These are phyloP conservation scores for Alnus glutinosa DNA, from an alignment of 306 rosid genomes.

Conservation along the genomic window DNA sequence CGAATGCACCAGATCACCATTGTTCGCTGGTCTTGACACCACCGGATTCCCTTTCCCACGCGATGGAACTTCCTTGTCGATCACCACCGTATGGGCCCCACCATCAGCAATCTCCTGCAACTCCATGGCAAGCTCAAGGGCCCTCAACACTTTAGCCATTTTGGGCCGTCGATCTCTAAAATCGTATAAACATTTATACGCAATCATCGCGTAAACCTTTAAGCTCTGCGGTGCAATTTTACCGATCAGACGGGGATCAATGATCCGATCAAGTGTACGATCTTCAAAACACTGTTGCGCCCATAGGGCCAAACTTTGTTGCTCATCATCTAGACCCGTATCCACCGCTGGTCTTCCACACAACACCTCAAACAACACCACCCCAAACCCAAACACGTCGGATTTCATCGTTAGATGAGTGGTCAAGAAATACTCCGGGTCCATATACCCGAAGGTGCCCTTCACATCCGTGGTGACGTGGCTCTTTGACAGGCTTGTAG, in stretches of 20 bases:
- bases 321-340: slow-evolving; percentile 4
- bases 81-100: background rate
- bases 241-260: background rate
- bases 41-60: background rate
- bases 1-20: background rate
- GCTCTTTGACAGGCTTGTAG: no score
- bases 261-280: background rate
- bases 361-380: slow-evolving; percentile 6
- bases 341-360: slow-evolving; percentile 3
- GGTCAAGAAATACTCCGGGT: background rate
- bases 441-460: background rate
- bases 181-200: background rate
- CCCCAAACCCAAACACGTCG: slow-evolving; percentile 1
- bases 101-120: slow-evolving; percentile 10
- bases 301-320: slow-evolving; percentile 13
- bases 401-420: background rate
- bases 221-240: background rate
- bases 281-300: background rate
- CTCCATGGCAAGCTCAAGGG: slow-evolving; percentile 9
- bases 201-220: slow-evolving; percentile 3
- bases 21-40: background rate
- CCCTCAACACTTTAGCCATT: slow-evolving; percentile 23
- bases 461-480: background rate
- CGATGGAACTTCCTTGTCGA: background rate
- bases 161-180: slow-evolving; percentile 13